Conservation (phyloP, 202 grass and related monocot species). For the Setaria viridis region DNA sequence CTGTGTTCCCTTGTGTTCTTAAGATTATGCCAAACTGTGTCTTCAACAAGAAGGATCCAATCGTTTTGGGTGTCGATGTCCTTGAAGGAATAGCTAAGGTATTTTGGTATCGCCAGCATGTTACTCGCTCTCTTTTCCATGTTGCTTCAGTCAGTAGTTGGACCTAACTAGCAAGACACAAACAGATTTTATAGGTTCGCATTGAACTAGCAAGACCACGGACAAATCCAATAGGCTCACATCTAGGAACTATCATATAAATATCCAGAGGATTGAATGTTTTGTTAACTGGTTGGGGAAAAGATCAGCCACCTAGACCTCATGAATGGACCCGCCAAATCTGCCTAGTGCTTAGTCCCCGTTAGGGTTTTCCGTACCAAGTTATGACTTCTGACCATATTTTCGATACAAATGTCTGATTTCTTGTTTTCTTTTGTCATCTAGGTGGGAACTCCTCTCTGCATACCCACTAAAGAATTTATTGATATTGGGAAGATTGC, state of each 20-base stretch:
- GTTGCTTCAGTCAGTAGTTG: conserved; percentile 24
- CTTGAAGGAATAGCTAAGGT: conserved; percentile 93
- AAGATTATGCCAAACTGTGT: conserved; percentile 93
- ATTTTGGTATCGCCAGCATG: conserved; percentile 26
- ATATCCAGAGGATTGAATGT: not conserved
- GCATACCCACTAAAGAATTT: conserved; percentile 77
- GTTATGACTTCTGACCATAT: not conserved
- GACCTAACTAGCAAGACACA: not conserved
- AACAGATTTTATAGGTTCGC: not conserved
- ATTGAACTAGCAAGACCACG: not conserved
- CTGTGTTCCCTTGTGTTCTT: conserved; percentile 94
- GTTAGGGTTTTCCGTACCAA: not conserved
- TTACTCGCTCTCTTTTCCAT: not conserved
- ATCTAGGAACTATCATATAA: conserved; percentile 27
- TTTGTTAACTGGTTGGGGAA: not conserved
- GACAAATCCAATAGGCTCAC: not conserved
- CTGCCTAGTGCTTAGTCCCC: not conserved
- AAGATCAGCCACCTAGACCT: not conserved
- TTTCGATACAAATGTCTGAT: conserved; percentile 13
- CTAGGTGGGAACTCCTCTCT: conserved; percentile 85
- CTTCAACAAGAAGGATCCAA: conserved; percentile 97
- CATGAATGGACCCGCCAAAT: not conserved
- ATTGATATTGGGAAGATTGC: conserved; percentile 93
- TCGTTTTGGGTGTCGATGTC: conserved; percentile 95
- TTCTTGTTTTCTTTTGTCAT: conserved; percentile 21